These are phyloP conservation scores for Metarhizium album DNA, from an alignment of 2,329 filamentous ascomycete genomes.

Conservation along the genomic window DNA sequence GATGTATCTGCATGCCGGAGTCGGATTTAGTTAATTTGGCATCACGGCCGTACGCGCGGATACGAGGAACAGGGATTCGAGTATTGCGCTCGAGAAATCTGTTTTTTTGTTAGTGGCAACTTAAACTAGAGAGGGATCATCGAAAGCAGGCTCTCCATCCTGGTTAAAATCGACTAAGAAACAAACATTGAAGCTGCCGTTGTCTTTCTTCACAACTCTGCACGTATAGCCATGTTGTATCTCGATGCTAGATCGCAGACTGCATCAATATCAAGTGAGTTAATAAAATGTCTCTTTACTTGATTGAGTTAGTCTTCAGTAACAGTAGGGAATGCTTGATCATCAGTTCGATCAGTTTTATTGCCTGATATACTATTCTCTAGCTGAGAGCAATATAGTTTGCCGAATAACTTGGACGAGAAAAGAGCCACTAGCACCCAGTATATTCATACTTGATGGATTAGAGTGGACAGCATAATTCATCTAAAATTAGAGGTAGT, in stretches of 20 bases:
- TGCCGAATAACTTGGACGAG: neutral
- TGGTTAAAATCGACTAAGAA: slow-evolving; percentile 11
- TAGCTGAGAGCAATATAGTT: neutral
- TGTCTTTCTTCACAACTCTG: slow-evolving; percentile 8
- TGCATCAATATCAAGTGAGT: slow-evolving; percentile 10
- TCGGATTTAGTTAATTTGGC: neutral
- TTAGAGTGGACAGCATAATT: neutral
- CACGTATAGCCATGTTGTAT: slow-evolving; percentile 10
- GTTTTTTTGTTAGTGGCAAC: slow-evolving; percentile 1
- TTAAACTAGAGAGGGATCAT: slow-evolving; percentile 8
- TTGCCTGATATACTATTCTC: neutral
- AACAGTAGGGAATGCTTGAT: neutral
- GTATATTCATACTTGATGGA: neutral
- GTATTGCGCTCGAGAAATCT: slow-evolving; percentile 15
- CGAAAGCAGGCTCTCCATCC: slow-evolving; percentile 10
- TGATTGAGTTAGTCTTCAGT: neutral
- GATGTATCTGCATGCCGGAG: slow-evolving; percentile 7
- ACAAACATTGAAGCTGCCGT: slow-evolving; percentile 15
- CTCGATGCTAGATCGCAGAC: slow-evolving; percentile 14
- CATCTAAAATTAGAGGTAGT: neutral
- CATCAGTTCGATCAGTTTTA: neutral
- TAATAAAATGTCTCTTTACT: slow-evolving; percentile 10
- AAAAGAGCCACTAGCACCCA: neutral
- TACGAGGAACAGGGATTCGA: slow-evolving; percentile 12
- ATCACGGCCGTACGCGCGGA: slow-evolving; percentile 12